Percentiles rank a stretch among this genome's conserved stretches.
Evolutionary conservation across 257 asterid species (phyloP).

Genomic region (Rauvolfia tetraphylla): DNA sequence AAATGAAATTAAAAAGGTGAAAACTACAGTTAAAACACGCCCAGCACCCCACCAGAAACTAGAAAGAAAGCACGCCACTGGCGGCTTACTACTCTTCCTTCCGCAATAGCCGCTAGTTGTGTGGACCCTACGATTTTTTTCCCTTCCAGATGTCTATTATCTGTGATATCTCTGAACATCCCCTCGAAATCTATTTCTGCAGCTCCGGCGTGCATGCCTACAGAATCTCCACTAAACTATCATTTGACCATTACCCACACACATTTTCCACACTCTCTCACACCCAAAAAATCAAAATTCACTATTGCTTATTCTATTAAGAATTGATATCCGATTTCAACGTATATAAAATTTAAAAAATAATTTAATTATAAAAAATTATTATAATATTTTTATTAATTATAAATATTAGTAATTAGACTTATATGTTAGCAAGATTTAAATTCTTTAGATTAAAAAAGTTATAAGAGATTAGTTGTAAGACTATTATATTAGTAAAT

Average conservation of each 20-base stretch:
- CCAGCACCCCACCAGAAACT: background rate
- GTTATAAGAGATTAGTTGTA: too few species aligned
- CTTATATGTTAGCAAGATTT: too few species aligned
- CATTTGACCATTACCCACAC: slow-evolving; percentile 15
- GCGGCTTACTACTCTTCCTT: slow-evolving; percentile 4
- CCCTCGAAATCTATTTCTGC: slow-evolving; percentile 6
- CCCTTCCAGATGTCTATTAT: background rate
- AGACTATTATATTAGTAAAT: too few species aligned
- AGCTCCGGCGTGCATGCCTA: slow-evolving; percentile 17
- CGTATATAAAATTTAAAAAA: too few species aligned
- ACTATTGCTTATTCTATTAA: too few species aligned
- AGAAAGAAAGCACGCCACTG: slow-evolving; percentile 10
- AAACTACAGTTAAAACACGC: slow-evolving; percentile 19
- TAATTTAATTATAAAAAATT: too few species aligned
- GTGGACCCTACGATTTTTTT: slow-evolving; percentile 1
- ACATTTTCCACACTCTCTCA: background rate
- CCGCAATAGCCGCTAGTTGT: slow-evolving; percentile 11
- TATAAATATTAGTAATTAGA: too few species aligned
- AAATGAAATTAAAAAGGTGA: background rate
- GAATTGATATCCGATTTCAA: too few species aligned
- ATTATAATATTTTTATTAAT: too few species aligned
- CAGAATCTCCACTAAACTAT: slow-evolving; percentile 15
- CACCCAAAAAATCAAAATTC: too few species aligned
- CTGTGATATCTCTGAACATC: background rate
- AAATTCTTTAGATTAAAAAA: too few species aligned